Evolutionary conservation across 768 basidiomycete genomes (phyloP).

Genomic region (Podaxis sp.): DNA sequence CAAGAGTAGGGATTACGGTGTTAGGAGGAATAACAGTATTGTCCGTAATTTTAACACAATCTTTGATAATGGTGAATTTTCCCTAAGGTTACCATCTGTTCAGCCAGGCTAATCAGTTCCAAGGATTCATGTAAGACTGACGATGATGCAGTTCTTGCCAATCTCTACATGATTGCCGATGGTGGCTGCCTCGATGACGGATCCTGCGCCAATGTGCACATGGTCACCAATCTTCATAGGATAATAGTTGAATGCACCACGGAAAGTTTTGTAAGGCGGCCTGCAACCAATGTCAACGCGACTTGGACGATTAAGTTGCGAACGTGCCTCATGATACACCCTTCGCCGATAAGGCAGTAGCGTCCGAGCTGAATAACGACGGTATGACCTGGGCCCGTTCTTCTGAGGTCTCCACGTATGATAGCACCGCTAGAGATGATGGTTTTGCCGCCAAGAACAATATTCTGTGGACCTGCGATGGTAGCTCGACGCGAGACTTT

Average conservation of each 20-base stretch:
- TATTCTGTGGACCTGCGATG: constrained; percentile 93
- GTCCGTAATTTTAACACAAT: constrained; percentile 88
- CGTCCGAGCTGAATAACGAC: constrained; percentile 92
- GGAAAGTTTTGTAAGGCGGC: constrained; percentile 87
- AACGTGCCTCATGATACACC: constrained; percentile 78
- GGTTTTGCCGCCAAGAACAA: constrained; percentile 95
- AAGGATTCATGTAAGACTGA: constrained; percentile 36
- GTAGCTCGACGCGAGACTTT: constrained; percentile 91
- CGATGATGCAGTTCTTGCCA: constrained; percentile 94
- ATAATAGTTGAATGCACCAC: constrained; percentile 93
- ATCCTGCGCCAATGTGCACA: constrained; percentile 89
- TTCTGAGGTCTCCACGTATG: constrained; percentile 88
- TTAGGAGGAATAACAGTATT: constrained; percentile 89
- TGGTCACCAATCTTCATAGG: constrained; percentile 97
- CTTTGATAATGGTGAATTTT: constrained; percentile 95
- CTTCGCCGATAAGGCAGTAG: constrained; percentile 91
- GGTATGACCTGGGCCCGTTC: constrained; percentile 88
- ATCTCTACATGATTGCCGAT: constrained; percentile 95
- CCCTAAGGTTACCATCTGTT: constrained; percentile 51
- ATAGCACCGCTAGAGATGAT: constrained; percentile 90
- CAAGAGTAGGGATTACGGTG: constrained; percentile 87
- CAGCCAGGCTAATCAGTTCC: not conserved
- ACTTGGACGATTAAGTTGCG: not conserved
- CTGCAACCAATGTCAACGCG: constrained; percentile 30
- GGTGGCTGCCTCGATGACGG: constrained; percentile 90